Conservation (phyloP, 2,329 filamentous ascomycete genomes). For the Capronia coronata region DNA sequence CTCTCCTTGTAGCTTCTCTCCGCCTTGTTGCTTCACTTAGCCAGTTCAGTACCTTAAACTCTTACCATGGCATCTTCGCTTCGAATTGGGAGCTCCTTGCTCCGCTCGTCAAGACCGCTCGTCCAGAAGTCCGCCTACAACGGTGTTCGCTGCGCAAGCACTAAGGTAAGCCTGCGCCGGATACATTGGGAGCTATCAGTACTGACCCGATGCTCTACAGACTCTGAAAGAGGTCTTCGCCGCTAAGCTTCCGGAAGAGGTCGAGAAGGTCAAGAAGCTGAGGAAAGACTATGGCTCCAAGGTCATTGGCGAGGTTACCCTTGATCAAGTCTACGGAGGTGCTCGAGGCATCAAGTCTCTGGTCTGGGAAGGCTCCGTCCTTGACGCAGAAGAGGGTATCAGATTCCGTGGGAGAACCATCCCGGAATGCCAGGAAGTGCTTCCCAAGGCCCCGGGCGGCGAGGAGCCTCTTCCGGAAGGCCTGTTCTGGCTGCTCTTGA, state of each 20-base stretch:
- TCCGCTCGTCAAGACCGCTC: constrained; percentile 65
- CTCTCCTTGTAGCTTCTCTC: constrained; percentile 7
- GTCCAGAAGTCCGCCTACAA: constrained; percentile 68
- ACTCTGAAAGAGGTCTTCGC: constrained; percentile 98
- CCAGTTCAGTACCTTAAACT: constrained; percentile 16
- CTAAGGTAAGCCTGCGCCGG: constrained; percentile 86
- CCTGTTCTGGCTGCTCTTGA: constrained; percentile 99
- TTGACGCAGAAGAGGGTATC: constrained; percentile 98
- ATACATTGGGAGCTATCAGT: constrained; percentile 63
- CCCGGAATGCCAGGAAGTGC: constrained; percentile 94
- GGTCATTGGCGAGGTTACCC: constrained; percentile 93
- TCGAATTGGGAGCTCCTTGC: constrained; percentile 71
- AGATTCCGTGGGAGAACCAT: constrained; percentile 99
- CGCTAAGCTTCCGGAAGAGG: constrained; percentile 88
- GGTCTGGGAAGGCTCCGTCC: constrained; percentile 97
- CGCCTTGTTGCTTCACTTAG: constrained; percentile 18
- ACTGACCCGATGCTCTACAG: constrained; percentile 44
- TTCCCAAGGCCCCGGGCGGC: constrained; percentile 94
- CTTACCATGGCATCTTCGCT: constrained; percentile 73
- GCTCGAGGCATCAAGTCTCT: constrained; percentile 97
- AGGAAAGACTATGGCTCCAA: constrained; percentile 93
- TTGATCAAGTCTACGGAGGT: constrained; percentile 99
- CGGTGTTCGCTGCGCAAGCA: constrained; percentile 74
- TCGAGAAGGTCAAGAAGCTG: constrained; percentile 98
- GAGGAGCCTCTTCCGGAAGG: constrained; percentile 96